Conservation (phyloP, 768 basidiomycete species). For the Mycena filopes region DNA sequence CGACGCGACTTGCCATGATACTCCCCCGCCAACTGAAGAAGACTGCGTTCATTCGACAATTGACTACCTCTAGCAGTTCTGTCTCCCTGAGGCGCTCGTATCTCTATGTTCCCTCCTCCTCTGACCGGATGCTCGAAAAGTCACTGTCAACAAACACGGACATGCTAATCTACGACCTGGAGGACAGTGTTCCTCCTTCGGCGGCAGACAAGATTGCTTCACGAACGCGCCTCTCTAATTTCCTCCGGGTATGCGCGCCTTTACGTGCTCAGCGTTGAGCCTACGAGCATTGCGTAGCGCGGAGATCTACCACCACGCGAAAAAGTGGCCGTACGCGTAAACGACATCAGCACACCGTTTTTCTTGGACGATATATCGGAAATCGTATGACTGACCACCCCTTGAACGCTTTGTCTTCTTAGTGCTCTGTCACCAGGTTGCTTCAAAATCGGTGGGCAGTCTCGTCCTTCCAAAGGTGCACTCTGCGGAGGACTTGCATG, state of each 20-base stretch:
- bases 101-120: conserved; percentile 85
- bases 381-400: conserved; percentile 53
- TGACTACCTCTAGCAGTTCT: conserved; percentile 10
- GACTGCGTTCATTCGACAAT: neutral
- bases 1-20: no score
- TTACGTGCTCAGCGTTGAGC: neutral
- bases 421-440: conserved; percentile 48
- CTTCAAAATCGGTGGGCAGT: conserved; percentile 60
- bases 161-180: conserved; percentile 87
- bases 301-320: conserved; percentile 53
- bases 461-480: conserved; percentile 91
- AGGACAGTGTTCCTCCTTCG: conserved; percentile 84
- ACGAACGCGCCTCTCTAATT: conserved; percentile 62
- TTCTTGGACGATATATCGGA: conserved; percentile 72
- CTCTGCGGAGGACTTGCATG: conserved; percentile 70
- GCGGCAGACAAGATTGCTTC: conserved; percentile 70
- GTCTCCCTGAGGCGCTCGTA: conserved; percentile 58
- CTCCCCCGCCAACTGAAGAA: no score
- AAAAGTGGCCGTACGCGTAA: conserved; percentile 77
- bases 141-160: conserved; percentile 74
- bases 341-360: conserved; percentile 72
- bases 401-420: conserved; percentile 1
- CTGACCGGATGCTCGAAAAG: conserved; percentile 84
- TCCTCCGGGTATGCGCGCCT: conserved; percentile 57
- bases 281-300: conserved; percentile 30